phyloP scores from a whole-genome alignment of 768 basidiomycete species.

The Tylopilus plumbeoviolaceoides region DNA sequence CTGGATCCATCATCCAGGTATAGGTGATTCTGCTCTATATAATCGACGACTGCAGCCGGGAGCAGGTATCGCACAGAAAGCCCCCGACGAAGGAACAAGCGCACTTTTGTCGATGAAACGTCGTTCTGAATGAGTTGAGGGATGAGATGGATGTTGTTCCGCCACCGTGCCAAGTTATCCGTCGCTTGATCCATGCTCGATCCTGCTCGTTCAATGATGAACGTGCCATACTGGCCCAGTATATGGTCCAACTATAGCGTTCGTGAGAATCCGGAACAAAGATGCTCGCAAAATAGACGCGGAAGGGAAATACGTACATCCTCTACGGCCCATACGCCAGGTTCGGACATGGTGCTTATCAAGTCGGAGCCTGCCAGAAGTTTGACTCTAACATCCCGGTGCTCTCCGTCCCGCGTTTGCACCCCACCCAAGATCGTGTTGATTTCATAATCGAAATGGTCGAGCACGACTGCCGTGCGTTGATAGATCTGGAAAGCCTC shows the following conservation, averaged over 20 bases:
- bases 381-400: constrained; percentile 78
- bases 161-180: constrained; percentile 70
- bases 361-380: constrained; percentile 97
- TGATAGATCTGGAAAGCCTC: constrained; percentile 95
- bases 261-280: constrained; percentile 12
- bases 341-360: constrained; percentile 97
- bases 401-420: constrained; percentile 66
- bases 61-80: constrained; percentile 87
- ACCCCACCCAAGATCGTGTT: constrained; percentile 84
- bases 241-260: constrained; percentile 86
- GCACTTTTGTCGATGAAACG: constrained; percentile 92
- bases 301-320: constrained; percentile 61
- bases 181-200: constrained; percentile 85
- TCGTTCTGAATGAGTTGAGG: constrained; percentile 96
- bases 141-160: constrained; percentile 84
- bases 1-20: constrained; percentile 58
- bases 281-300: background rate
- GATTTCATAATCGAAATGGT: constrained; percentile 95
- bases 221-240: constrained; percentile 87
- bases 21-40: constrained; percentile 82
- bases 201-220: constrained; percentile 94
- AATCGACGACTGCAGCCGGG: constrained; percentile 87
- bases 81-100: constrained; percentile 73
- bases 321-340: constrained; percentile 92
- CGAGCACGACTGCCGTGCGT: constrained; percentile 93